Percentiles rank a stretch among this genome's conserved stretches.
Conservation (phyloP, 2,329 filamentous ascomycete species). For the Graphiopsis chlorocephala region DNA sequence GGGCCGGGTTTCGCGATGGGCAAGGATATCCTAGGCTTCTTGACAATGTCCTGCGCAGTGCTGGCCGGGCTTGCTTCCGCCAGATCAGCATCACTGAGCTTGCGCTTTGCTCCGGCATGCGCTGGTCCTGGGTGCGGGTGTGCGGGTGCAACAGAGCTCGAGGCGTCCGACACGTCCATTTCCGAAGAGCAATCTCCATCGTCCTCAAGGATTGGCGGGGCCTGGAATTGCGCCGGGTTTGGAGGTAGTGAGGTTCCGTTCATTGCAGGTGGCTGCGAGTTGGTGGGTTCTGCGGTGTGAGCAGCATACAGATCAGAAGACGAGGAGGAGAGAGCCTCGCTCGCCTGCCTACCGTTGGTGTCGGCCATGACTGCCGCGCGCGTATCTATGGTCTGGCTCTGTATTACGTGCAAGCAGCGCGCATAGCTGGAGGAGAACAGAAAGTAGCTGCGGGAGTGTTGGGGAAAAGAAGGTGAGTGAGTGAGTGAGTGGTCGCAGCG, state of each 20-base stretch:
- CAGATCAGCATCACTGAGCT: constrained; percentile 23
- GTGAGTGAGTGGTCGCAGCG: background rate
- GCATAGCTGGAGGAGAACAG: background rate
- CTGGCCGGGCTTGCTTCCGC: constrained; percentile 14
- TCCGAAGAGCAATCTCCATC: constrained; percentile 26
- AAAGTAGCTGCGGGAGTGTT: background rate
- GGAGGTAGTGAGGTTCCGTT: background rate
- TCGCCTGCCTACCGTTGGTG: constrained; percentile 17
- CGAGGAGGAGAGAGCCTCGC: constrained; percentile 20
- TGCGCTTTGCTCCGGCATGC: constrained; percentile 31
- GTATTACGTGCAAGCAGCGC: background rate
- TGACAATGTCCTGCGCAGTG: constrained; percentile 18
- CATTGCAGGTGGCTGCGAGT: background rate
- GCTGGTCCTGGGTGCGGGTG: constrained; percentile 14
- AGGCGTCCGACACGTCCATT: constrained; percentile 30
- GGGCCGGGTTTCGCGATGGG: background rate
- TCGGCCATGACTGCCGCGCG: constrained; percentile 5
- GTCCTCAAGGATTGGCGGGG: constrained; percentile 3
- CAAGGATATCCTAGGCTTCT: constrained; percentile 24
- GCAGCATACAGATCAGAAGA: constrained; percentile 20
- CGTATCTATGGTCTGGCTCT: constrained; percentile 4
- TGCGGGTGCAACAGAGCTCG: constrained; percentile 24
- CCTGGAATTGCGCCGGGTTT: background rate
- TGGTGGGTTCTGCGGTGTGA: background rate
- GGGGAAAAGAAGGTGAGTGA: background rate